Evolutionary conservation across 305 asterid genomes (phyloP).

Genomic region (Andrographis paniculata): DNA sequence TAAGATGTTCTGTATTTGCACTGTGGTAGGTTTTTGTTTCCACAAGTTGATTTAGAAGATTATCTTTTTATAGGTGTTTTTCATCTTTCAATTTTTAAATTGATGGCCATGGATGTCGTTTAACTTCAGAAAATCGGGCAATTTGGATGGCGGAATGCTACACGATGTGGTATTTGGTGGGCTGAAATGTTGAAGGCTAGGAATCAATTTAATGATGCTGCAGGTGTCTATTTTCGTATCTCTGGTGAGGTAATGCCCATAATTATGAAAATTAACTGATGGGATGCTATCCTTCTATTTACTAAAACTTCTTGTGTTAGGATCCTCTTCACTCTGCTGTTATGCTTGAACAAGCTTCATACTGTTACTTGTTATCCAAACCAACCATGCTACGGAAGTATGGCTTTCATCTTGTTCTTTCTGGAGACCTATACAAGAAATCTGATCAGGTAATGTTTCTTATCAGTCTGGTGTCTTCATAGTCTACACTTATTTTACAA

Average conservation of each 20-base stretch:
- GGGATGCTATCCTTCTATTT: conserved; percentile 17
- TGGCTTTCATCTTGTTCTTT: conserved; percentile 97
- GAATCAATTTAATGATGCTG: conserved; percentile 89
- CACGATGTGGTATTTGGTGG: conserved; percentile 99
- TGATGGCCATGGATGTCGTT: conserved; percentile 16
- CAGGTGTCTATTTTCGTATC: conserved; percentile 88
- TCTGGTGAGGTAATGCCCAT: conserved; percentile 96
- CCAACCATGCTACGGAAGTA: conserved; percentile 83
- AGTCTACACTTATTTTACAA: conserved; percentile 13
- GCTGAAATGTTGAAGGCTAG: conserved; percentile 91
- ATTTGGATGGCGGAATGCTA: conserved; percentile 65
- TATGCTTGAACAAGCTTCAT: conserved; percentile 99
- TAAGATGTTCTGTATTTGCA: conserved; percentile 7
- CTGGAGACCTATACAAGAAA: conserved; percentile 94
- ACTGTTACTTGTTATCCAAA: conserved; percentile 78
- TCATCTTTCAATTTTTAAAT: conserved; percentile 15
- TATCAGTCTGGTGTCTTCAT: conserved; percentile 1
- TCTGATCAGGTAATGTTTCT: conserved; percentile 76
- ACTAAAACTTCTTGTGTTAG: conserved; percentile 46
- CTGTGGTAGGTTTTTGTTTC: background rate
- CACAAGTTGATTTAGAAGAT: conserved; percentile 12
- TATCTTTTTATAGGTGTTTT: conserved; percentile 3
- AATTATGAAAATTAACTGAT: conserved; percentile 21
- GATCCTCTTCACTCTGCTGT: conserved; percentile 91
- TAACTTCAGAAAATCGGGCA: conserved; percentile 66